Evolutionary conservation across 352 stramenopile genomes (phyloP), one percentile per base, ranked within the genome.

Genomic region (Phytophthora citricola): DNA sequence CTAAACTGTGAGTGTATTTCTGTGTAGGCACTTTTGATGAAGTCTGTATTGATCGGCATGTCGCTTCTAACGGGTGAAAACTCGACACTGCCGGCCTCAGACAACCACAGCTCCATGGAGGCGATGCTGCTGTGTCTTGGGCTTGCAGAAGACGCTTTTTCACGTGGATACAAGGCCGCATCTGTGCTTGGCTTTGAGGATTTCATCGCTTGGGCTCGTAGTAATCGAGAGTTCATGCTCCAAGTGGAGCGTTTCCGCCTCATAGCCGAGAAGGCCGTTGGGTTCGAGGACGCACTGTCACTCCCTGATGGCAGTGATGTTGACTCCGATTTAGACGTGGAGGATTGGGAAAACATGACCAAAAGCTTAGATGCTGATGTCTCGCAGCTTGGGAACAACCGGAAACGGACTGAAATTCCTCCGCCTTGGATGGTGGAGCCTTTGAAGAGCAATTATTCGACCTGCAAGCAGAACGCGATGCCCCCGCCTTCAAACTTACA

Each of bases 171-270:
- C 29, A 81, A 81, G 36, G 71, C 78, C 14, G 65, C 52, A 1
- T 66, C 78, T 17, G 70, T 76, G 15, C 76, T 95, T 1, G 71
- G 76, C 12, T 92, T 88, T 43, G 85, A 94, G 36, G 88, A 91
- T 43, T 94, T 96, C 48, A 86, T 96, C 53, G 71, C 83, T 6
- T 94, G 87, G 86, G 84, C 87, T 2, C 72, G 87, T n/a, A 93
- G 81, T 55, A 92, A 94, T 38, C 86, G 87, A 2, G 85, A 83
- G 38, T 94, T 96, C 39, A 94, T 96, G 86, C 68, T 94, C 10
- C 84, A 93, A 59, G 80, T 94, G 5, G 88, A 96, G 41, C 78
- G 83, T 11, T 94, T 94, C 36, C 83, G 83, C 0, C 63, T 89
- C 1, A 84, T 95, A 29, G 81, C 81, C 0, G 82, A 92, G 55